These are phyloP conservation scores for Globisporangium iwayamae DNA, from an alignment of 352 stramenopile species.

Conservation along the genomic window DNA sequence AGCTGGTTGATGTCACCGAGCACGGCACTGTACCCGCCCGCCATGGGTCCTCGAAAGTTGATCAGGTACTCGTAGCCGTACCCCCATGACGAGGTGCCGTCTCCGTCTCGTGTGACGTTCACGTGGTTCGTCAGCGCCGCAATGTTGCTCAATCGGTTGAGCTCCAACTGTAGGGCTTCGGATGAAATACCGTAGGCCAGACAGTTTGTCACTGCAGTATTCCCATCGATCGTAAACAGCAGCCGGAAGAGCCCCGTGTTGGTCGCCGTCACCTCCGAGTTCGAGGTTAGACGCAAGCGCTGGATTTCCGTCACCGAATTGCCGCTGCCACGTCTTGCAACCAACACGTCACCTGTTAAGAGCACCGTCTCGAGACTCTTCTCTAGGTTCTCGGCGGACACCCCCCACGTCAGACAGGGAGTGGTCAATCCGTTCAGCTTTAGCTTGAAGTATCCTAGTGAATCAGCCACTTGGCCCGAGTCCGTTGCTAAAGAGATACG, in stretches of 20 bases:
- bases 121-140: conserved; percentile 38
- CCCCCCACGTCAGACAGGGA: conserved; percentile 56
- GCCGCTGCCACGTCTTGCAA: conserved; percentile 54
- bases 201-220: conserved; percentile 51
- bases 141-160: conserved; percentile 65
- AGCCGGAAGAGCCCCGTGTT: conserved; percentile 55
- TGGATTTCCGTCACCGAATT: conserved; percentile 67
- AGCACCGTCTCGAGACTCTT: conserved; percentile 35
- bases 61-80: conserved; percentile 81
- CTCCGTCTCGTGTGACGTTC: conserved; percentile 59
- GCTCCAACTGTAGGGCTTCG: conserved; percentile 40
- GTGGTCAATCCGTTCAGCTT: conserved; percentile 23
- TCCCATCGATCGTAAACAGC: conserved; percentile 51
- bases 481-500: conserved; percentile 80
- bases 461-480: conserved; percentile 58
- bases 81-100: conserved; percentile 60
- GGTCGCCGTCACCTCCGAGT: conserved; percentile 46
- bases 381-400: conserved; percentile 44
- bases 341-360: conserved; percentile 44
- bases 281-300: conserved; percentile 63
- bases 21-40: conserved; percentile 52
- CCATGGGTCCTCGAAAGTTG: conserved; percentile 52
- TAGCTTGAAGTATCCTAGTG: conserved; percentile 55
- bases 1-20: conserved; percentile 54
- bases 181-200: conserved; percentile 72